Conservation (phyloP, 2,329 filamentous ascomycete species). For the Verticillium tricorpus region DNA sequence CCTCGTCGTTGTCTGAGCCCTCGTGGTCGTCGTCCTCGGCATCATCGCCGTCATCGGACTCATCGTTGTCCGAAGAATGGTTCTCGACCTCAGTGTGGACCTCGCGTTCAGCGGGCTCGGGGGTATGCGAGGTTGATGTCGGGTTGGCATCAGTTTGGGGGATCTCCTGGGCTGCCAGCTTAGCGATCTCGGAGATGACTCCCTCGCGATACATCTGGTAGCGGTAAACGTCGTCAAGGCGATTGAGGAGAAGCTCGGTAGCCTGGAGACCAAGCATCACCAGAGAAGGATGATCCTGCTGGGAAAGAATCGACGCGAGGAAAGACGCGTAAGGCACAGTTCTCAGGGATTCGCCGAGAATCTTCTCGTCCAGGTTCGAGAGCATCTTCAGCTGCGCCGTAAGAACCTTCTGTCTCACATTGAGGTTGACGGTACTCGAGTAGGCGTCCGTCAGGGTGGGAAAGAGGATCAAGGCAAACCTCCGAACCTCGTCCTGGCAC, state of each 20-base stretch:
- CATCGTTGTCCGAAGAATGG: slow-evolving; percentile 30
- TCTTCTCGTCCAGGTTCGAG: slow-evolving; percentile 81
- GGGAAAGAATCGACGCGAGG: slow-evolving; percentile 88
- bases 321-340: slow-evolving; percentile 94
- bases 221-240: slow-evolving; percentile 82
- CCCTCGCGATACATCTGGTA: slow-evolving; percentile 98
- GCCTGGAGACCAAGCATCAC: slow-evolving; percentile 86
- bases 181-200: slow-evolving; percentile 85
- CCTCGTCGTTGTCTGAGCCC: slow-evolving; percentile 39
- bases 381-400: slow-evolving; percentile 98
- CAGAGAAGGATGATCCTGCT: slow-evolving; percentile 85
- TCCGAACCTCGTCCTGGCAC: slow-evolving; percentile 83
- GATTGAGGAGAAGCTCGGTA: slow-evolving; percentile 78
- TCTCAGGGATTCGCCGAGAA: slow-evolving; percentile 80
- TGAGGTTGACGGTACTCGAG: slow-evolving; percentile 94
- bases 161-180: slow-evolving; percentile 57
- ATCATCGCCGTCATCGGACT: slow-evolving; percentile 48
- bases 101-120: slow-evolving; percentile 19
- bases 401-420: slow-evolving; percentile 90
- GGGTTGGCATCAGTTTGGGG: slow-evolving; percentile 14
- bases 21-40: slow-evolving; percentile 47
- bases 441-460: slow-evolving; percentile 95
- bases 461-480: slow-evolving; percentile 88
- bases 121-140: slow-evolving; percentile 8
- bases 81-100: slow-evolving; percentile 14